Evolutionary conservation across 169 alveolate genomes (phyloP).

Genomic region (Eimeria necatrix): DNA sequence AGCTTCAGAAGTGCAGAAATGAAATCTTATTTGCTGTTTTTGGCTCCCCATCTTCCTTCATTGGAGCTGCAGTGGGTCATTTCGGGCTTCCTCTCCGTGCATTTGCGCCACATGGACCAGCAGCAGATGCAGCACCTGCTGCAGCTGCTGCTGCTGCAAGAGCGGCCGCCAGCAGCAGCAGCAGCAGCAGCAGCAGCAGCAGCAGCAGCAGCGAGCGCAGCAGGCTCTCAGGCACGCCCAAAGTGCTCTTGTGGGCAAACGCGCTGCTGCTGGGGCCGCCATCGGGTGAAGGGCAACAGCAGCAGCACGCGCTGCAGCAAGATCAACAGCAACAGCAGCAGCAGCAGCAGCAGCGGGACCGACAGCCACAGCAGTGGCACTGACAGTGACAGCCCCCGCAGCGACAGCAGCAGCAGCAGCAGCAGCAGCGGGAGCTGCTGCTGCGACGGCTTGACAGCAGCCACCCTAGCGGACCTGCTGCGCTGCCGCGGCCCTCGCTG

Average conservation of each 20-base stretch:
- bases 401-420: not conserved
- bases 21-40: slow-evolving; percentile 2
- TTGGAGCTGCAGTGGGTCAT: slow-evolving; percentile 2
- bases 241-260: not conserved
- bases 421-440: slow-evolving; percentile 22
- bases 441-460: slow-evolving; percentile 24
- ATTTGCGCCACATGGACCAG: not conserved
- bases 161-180: not conserved
- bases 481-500: not conserved
- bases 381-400: not conserved
- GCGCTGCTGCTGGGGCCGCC: slow-evolving; percentile 37
- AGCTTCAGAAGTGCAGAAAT: slow-evolving; percentile 1
- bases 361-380: not conserved
- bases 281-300: not conserved
- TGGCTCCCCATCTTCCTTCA: slow-evolving; percentile 25
- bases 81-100: not conserved
- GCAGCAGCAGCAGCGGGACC: slow-evolving; percentile 17
- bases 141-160: slow-evolving; percentile 14
- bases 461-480: not conserved
- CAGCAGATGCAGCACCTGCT: slow-evolving; percentile 32
- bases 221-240: not conserved
- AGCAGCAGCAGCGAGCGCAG: not conserved
- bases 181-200: not conserved
- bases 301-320: slow-evolving; percentile 1
- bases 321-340: not conserved